Conservation (phyloP, 2,329 filamentous ascomycete genomes). For the Cercospora sesami region DNA sequence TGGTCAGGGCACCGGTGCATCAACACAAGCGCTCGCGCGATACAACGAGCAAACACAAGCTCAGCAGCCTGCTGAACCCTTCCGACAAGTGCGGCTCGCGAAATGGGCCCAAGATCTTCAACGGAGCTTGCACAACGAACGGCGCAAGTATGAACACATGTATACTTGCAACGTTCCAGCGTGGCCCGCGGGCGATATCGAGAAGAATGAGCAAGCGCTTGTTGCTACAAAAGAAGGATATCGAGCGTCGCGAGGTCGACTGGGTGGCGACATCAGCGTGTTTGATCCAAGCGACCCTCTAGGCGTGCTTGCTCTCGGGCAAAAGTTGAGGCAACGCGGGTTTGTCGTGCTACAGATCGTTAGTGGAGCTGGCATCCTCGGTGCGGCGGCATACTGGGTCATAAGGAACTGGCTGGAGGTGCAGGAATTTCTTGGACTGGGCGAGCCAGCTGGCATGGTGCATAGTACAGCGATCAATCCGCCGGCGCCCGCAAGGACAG, state of each 20-base stretch:
- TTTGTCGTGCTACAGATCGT: constrained; percentile 71
- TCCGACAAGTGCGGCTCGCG: constrained; percentile 69
- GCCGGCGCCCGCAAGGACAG: constrained; percentile 5
- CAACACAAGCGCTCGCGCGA: constrained; percentile 56
- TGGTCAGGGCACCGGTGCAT: constrained; percentile 18
- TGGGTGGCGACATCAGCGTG: constrained; percentile 40
- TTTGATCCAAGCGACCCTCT: constrained; percentile 71
- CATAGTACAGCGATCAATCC: constrained; percentile 20
- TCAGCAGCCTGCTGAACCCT: constrained; percentile 54
- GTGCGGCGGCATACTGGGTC: constrained; percentile 57
- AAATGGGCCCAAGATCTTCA: constrained; percentile 84
- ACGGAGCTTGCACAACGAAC: constrained; percentile 70
- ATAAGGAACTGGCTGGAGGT: constrained; percentile 38
- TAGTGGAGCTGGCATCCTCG: constrained; percentile 71
- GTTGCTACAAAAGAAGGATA: constrained; percentile 32
- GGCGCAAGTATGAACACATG: constrained; percentile 67
- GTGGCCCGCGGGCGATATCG: constrained; percentile 59
- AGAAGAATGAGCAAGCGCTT: constrained; percentile 32
- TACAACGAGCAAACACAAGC: constrained; percentile 51
- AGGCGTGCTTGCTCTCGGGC: constrained; percentile 68
- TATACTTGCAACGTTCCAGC: constrained; percentile 56
- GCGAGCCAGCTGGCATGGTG: constrained; percentile 18
- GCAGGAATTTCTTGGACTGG: constrained; percentile 33
- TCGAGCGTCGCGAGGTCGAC: constrained; percentile 34
- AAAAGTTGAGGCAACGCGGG: constrained; percentile 59